These are phyloP conservation scores for Poa pratensis DNA, from an alignment of 176 grass and related monocot genomes.

Conservation along the genomic window DNA sequence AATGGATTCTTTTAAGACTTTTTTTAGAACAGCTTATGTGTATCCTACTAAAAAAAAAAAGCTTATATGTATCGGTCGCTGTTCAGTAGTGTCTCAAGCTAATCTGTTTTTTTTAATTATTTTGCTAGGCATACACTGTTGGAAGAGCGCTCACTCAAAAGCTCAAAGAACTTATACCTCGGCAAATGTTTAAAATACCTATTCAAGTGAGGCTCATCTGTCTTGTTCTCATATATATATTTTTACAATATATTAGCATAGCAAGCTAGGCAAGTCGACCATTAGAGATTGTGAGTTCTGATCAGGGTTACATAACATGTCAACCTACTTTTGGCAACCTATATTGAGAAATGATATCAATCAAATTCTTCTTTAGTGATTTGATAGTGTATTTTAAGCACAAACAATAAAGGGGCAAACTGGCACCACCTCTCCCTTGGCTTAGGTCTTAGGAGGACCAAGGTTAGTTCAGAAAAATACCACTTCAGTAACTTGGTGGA, in stretches of 20 bases:
- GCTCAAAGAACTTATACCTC: conserved; percentile 96
- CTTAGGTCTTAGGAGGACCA: conserved; percentile 8
- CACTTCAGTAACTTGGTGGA: conserved; percentile 18
- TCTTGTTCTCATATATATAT: conserved; percentile 33
- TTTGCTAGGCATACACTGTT: conserved; percentile 83
- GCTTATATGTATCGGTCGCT: neutral
- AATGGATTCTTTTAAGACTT: conserved; percentile 14
- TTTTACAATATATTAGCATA: conserved; percentile 36
- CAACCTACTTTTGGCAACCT: conserved; percentile 9
- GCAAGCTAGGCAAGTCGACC: neutral
- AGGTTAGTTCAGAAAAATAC: conserved; percentile 17
- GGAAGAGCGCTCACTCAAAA: conserved; percentile 91
- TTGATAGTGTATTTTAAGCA: conserved; percentile 1
- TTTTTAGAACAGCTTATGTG: neutral
- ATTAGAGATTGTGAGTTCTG: conserved; percentile 26
- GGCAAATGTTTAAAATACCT: conserved; percentile 97
- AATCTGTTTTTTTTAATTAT: conserved; percentile 26
- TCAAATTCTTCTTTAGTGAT: conserved; percentile 9
- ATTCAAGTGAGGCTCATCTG: conserved; percentile 73
- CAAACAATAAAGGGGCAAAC: conserved; percentile 13
- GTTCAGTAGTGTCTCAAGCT: conserved; percentile 17
- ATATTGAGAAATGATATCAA: conserved; percentile 13
- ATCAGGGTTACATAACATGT: neutral
- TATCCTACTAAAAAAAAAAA: neutral
- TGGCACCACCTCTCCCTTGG: neutral